phyloP scores from a whole-genome alignment of 108 stramenopile species.

The Nannochloropsis salina region DNA sequence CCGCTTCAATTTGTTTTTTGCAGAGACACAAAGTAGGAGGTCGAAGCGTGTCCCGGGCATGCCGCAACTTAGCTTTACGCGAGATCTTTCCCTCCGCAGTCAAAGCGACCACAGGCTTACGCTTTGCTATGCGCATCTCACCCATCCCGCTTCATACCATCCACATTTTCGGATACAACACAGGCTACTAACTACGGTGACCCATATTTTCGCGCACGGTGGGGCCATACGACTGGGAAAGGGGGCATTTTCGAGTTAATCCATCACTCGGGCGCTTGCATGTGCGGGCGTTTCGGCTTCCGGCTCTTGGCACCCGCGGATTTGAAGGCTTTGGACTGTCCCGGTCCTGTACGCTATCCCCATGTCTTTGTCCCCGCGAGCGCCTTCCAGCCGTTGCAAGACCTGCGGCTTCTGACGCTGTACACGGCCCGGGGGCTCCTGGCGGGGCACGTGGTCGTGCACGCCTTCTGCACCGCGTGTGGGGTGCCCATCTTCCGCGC shows the following conservation, averaged over 20 bases:
- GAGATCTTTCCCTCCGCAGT: too few relatives aligned
- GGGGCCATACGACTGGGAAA: not conserved
- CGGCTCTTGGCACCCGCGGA: not conserved
- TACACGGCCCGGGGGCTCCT: not conserved
- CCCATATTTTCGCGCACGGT: constrained; percentile 2
- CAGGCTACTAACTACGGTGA: constrained; percentile 2
- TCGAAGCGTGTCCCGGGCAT: too few relatives aligned
- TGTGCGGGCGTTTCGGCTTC: constrained; percentile 1
- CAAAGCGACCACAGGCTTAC: too few relatives aligned
- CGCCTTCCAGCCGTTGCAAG: not conserved
- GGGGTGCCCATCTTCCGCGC: not conserved
- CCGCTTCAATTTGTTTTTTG: too few relatives aligned
- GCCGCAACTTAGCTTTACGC: too few relatives aligned
- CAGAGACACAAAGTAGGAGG: too few relatives aligned
- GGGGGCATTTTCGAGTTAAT: constrained; percentile 14
- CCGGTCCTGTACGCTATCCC: not conserved
- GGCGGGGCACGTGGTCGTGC: not conserved
- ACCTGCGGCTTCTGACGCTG: not conserved
- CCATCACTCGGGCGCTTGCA: not conserved
- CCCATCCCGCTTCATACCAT: too few relatives aligned
- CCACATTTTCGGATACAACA: not conserved
- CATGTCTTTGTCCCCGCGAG: not conserved
- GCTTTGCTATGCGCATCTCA: too few relatives aligned
- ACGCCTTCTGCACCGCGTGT: not conserved
- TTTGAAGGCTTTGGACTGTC: not conserved